A percentile compares a stretch with the other conserved stretches of the same genome.
Evolutionary conservation across 1,139 yeast species (phyloP).

Genomic region (Lodderomyces orthopsilosis): DNA sequence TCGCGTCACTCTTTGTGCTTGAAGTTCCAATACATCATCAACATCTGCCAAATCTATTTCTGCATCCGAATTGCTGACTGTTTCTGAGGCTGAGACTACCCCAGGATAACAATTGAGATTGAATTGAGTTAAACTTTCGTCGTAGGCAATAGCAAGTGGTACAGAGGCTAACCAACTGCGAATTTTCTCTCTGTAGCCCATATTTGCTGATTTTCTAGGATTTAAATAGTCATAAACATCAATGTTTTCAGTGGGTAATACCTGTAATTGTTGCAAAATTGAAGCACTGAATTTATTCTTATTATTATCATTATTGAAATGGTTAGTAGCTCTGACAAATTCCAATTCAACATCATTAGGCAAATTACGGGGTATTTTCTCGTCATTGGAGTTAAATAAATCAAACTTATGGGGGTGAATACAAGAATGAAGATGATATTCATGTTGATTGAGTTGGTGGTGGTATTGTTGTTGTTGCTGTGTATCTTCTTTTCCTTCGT

Average conservation of each 20-base stretch:
- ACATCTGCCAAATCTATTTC: constrained; percentile 24
- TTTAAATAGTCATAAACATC: constrained; percentile 33
- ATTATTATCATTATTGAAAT: not conserved
- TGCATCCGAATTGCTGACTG: constrained; percentile 8
- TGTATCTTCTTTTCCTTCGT: not conserved
- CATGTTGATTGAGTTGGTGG: not conserved
- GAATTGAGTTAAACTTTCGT: constrained; percentile 4
- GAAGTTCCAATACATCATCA: constrained; percentile 49
- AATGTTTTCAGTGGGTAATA: not conserved
- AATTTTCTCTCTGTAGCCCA: constrained; percentile 64
- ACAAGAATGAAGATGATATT: not conserved
- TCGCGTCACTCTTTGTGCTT: constrained; percentile 50
- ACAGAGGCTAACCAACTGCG: constrained; percentile 56
- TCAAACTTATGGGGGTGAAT: not conserved
- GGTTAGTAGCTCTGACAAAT: not conserved
- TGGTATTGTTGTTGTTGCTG: not conserved
- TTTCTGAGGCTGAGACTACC: constrained; percentile 25
- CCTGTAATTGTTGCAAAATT: constrained; percentile 1
- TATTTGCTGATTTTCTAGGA: constrained; percentile 56
- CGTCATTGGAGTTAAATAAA: not conserved
- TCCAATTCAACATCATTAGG: not conserved
- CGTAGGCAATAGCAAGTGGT: constrained; percentile 35
- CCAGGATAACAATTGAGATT: constrained; percentile 47
- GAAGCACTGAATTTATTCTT: not conserved
- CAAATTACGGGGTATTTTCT: not conserved